A percentile compares a stretch with the other conserved stretches of the same genome.
Conservation (phyloP, 257 asterid species). For the Solanum paucissectum region DNA sequence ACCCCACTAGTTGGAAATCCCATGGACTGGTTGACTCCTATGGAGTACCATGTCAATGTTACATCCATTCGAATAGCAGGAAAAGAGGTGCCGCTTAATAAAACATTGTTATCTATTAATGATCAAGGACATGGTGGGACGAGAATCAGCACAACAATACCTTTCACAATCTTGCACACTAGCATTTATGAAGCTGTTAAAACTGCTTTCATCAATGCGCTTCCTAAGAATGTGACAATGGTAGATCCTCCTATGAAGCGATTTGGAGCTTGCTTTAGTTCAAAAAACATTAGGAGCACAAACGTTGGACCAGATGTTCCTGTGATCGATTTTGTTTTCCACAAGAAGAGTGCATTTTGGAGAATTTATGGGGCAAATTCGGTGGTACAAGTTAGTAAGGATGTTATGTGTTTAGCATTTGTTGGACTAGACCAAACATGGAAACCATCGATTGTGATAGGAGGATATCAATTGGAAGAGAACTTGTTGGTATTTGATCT, state of each 20-base stretch:
- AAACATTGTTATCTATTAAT: not conserved
- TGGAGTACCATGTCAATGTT: not conserved
- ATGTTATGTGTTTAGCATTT: slow-evolving; percentile 32
- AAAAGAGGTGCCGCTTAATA: not conserved
- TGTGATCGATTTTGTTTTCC: slow-evolving; percentile 15
- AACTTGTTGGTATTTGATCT: slow-evolving; percentile 36
- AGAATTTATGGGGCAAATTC: slow-evolving; percentile 30
- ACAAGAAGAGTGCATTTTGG: slow-evolving; percentile 17
- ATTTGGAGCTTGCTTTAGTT: slow-evolving; percentile 5
- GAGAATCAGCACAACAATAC: not conserved
- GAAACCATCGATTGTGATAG: slow-evolving; percentile 21
- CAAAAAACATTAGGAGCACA: not conserved
- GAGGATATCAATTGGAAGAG: slow-evolving; percentile 38
- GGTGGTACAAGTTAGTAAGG: not conserved
- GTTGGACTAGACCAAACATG: slow-evolving; percentile 19
- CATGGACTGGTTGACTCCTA: too few species aligned
- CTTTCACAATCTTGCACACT: slow-evolving; percentile 11
- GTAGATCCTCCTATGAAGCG: slow-evolving; percentile 5
- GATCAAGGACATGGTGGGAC: slow-evolving; percentile 1
- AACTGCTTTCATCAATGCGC: not conserved
- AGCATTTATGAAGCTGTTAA: slow-evolving; percentile 7
- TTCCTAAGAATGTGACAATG: not conserved
- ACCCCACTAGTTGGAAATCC: not conserved
- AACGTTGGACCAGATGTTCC: slow-evolving; percentile 7
- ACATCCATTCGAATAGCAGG: not conserved